phyloP scores from a whole-genome alignment of 1,139 yeast species.

The Zygosaccharomyces pseudobailii region DNA sequence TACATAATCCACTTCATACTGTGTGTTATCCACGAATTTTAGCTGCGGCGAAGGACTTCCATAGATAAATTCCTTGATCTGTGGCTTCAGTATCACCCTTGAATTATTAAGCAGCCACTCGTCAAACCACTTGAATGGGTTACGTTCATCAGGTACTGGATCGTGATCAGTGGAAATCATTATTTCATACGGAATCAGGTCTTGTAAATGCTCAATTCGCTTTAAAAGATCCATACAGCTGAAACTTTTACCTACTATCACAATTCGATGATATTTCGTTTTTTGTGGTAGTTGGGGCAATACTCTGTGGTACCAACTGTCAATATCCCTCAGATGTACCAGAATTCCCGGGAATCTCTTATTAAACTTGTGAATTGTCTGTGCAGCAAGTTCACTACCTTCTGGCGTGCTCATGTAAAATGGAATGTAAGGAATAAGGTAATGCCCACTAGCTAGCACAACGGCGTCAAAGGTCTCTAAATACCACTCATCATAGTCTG shows the following conservation, averaged over 20 bases:
- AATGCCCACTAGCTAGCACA: slow-evolving; percentile 44
- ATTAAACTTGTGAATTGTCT: slow-evolving; percentile 15
- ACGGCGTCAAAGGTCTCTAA: slow-evolving; percentile 36
- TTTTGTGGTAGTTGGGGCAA: slow-evolving; percentile 4
- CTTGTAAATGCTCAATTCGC: slow-evolving; percentile 12
- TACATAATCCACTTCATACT: slow-evolving; percentile 37
- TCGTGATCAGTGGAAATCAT: slow-evolving; percentile 13
- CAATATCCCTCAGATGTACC: slow-evolving; percentile 18
- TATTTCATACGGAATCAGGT: slow-evolving; percentile 8
- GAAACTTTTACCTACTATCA: slow-evolving; percentile 19
- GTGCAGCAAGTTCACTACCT: slow-evolving; percentile 3
- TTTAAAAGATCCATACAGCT: slow-evolving; percentile 20
- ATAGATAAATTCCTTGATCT: slow-evolving; percentile 10
- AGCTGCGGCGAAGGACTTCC: slow-evolving; percentile 8
- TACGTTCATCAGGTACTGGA: slow-evolving; percentile 15
- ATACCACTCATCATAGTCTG: slow-evolving; percentile 28
- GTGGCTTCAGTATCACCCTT: slow-evolving; percentile 10
- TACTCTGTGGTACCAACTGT: slow-evolving; percentile 15
- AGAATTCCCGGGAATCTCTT: slow-evolving; percentile 12
- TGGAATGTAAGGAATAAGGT: slow-evolving; percentile 45
- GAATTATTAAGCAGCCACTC: slow-evolving; percentile 14
- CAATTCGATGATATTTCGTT: slow-evolving; percentile 8
- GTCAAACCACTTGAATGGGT: slow-evolving; percentile 20
- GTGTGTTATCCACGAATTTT: slow-evolving; percentile 37
- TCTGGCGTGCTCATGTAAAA: slow-evolving; percentile 15